A percentile compares a stretch with the other conserved stretches of the same genome.
Evolutionary conservation across 2,329 filamentous ascomycete genomes (phyloP).

Genomic region (Scytalidium sp.): DNA sequence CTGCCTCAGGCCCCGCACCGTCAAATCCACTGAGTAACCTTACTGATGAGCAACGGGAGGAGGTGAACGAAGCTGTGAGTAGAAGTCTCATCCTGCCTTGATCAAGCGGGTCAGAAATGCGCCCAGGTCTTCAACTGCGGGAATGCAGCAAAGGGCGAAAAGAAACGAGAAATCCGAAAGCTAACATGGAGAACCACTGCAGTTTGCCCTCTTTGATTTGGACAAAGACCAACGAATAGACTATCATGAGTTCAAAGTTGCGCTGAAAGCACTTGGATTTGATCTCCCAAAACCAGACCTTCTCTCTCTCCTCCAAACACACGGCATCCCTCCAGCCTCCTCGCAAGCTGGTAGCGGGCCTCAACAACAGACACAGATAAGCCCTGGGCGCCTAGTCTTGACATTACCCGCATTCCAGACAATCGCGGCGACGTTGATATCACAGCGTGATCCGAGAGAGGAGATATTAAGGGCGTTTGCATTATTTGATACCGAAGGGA

Average conservation of each 20-base stretch:
- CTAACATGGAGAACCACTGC: slow-evolving; percentile 1
- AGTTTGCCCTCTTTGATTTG: slow-evolving; percentile 96
- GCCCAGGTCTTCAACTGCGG: no score
- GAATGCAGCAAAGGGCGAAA: no score
- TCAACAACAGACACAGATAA: slow-evolving; percentile 52
- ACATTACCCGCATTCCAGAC: slow-evolving; percentile 70
- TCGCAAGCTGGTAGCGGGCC: slow-evolving; percentile 54
- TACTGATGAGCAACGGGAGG: slow-evolving; percentile 85
- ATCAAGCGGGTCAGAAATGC: no score
- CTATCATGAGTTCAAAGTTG: slow-evolving; percentile 97
- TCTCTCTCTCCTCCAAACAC: slow-evolving; percentile 73
- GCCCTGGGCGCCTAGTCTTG: slow-evolving; percentile 54
- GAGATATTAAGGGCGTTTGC: slow-evolving; percentile 90
- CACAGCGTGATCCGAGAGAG: slow-evolving; percentile 80
- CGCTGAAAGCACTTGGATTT: slow-evolving; percentile 92
- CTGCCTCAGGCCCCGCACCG: slow-evolving; percentile 3
- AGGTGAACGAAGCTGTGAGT: slow-evolving; percentile 89
- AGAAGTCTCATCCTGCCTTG: no score
- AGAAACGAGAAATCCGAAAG: neutral
- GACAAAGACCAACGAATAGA: slow-evolving; percentile 93
- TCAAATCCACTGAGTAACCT: slow-evolving; percentile 40
- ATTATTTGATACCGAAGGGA: slow-evolving; percentile 89
- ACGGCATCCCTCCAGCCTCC: slow-evolving; percentile 67
- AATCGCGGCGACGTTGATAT: slow-evolving; percentile 76
- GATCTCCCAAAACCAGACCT: slow-evolving; percentile 85